These are phyloP conservation scores for Backusella mclennaniae DNA, from an alignment of 192 early-diverging fungal genomes.

Conservation along the genomic window DNA sequence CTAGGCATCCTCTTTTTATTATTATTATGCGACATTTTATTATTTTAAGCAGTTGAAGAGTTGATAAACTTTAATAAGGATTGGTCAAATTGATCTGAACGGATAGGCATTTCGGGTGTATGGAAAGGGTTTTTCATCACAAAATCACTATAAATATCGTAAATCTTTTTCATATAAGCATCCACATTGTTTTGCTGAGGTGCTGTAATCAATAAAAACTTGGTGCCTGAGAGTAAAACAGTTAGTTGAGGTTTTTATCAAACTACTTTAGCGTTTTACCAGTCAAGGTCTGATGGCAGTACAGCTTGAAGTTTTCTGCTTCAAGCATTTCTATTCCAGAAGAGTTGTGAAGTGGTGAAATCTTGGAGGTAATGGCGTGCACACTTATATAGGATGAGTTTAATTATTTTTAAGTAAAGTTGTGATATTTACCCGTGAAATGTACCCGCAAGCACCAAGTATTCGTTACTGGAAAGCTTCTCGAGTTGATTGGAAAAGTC, in stretches of 20 bases:
- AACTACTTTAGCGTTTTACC: constrained; percentile 41
- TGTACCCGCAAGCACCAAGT: constrained; percentile 95
- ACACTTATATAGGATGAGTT: constrained; percentile 53
- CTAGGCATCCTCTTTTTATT: too few species aligned
- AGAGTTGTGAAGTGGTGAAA: constrained; percentile 81
- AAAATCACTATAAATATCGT: constrained; percentile 92
- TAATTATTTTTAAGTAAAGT: too few species aligned
- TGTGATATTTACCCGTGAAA: constrained; percentile 79
- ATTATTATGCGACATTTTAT: neutral
- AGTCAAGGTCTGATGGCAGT: constrained; percentile 93
- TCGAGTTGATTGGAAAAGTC: constrained; percentile 83
- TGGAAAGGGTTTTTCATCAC: constrained; percentile 99
- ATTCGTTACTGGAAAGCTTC: constrained; percentile 92
- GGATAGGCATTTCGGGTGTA: constrained; percentile 98
- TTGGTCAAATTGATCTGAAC: constrained; percentile 91
- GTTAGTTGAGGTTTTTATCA: too few species aligned
- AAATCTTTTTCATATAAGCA: constrained; percentile 61
- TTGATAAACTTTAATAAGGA: constrained; percentile 71
- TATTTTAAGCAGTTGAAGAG: constrained; percentile 18
- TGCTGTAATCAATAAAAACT: constrained; percentile 91
- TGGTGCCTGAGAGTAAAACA: constrained; percentile 62
- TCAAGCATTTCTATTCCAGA: constrained; percentile 92
- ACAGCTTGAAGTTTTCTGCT: constrained; percentile 85
- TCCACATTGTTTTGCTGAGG: constrained; percentile 73
- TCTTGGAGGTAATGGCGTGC: constrained; percentile 92